A percentile compares a stretch with the other conserved stretches of the same genome.
phyloP scores from a whole-genome alignment of 1,139 yeast species.

The Candida pseudocylindracea region DNA sequence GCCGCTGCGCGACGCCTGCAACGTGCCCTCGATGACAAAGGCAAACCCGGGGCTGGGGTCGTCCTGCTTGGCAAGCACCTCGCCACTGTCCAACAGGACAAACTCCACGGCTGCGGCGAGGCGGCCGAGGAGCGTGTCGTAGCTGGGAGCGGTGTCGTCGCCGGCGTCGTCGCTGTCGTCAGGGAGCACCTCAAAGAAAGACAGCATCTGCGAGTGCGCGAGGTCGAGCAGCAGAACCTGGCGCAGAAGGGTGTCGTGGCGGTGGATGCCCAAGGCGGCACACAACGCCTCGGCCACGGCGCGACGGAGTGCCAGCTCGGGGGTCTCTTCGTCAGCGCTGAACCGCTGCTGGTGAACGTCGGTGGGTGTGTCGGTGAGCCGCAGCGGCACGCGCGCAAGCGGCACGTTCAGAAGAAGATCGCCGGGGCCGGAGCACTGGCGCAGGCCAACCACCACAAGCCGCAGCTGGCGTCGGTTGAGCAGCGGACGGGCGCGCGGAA shows the following conservation, averaged over 20 bases:
- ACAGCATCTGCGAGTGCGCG: conserved; percentile 9
- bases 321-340: conserved; percentile 33
- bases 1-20: conserved; percentile 25
- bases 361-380: not conserved
- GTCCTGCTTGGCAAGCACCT: conserved; percentile 38
- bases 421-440: conserved; percentile 50
- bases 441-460: conserved; percentile 38
- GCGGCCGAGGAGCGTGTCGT: conserved; percentile 2
- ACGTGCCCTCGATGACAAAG: conserved; percentile 56
- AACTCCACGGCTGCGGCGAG: conserved; percentile 44
- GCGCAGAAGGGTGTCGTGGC: conserved; percentile 3
- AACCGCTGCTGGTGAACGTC: not conserved
- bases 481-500: conserved; percentile 1
- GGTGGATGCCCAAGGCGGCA: conserved; percentile 44
- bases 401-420: conserved; percentile 73
- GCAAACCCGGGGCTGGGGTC: conserved; percentile 51
- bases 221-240: conserved; percentile 1
- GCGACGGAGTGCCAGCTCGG: conserved; percentile 43
- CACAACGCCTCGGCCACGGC: conserved; percentile 66
- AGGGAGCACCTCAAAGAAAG: conserved; percentile 10
- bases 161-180: conserved; percentile 5
- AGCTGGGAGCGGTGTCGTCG: not conserved
- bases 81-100: conserved; percentile 27
- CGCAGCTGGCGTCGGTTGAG: conserved; percentile 11
- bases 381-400: conserved; percentile 18